Percentiles rank a stretch among this genome's conserved stretches.
These are phyloP conservation scores for Candida oleophila DNA, from an alignment of 805 yeast genomes.

Conservation along the genomic window DNA sequence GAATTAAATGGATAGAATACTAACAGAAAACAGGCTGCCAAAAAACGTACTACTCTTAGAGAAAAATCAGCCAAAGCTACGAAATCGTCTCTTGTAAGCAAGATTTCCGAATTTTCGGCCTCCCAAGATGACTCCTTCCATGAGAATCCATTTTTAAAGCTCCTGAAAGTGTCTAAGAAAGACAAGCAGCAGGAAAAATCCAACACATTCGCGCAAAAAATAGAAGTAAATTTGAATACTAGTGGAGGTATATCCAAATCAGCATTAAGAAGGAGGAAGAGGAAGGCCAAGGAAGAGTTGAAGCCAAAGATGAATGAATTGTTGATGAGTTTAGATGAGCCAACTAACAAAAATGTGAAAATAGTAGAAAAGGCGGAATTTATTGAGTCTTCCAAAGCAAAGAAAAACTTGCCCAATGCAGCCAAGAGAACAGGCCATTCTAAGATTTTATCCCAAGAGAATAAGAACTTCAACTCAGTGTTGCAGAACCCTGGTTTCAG, in stretches of 20 bases:
- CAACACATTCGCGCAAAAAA: constrained; percentile 32
- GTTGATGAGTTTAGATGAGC: constrained; percentile 44
- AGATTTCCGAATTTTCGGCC: constrained; percentile 26
- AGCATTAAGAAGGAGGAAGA: constrained; percentile 60
- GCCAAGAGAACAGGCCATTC: constrained; percentile 39
- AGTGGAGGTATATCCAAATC: constrained; percentile 61
- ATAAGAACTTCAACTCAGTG: constrained; percentile 55
- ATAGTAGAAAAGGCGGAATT: constrained; percentile 11
- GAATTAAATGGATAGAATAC: constrained; percentile 3
- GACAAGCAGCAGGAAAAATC: constrained; percentile 47
- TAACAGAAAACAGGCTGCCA: constrained; percentile 23
- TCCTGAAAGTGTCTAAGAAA: constrained; percentile 51
- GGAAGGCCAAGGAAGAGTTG: constrained; percentile 57
- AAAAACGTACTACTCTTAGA: constrained; percentile 36
- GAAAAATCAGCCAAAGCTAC: constrained; percentile 23
- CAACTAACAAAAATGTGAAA: neutral
- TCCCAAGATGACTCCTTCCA: constrained; percentile 19
- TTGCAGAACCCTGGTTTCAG: constrained; percentile 55
- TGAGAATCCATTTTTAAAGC: constrained; percentile 52
- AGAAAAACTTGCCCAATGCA: constrained; percentile 51
- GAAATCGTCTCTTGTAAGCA: constrained; percentile 19
- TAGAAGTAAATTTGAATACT: constrained; percentile 31
- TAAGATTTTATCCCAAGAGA: constrained; percentile 56
- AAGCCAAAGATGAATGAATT: constrained; percentile 69
- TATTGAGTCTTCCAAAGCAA: constrained; percentile 21